A percentile compares a stretch with the other conserved stretches of the same genome.
Conservation (phyloP, 2,329 filamentous ascomycete genomes). For the Zelopaecilomyces penicillatus region DNA sequence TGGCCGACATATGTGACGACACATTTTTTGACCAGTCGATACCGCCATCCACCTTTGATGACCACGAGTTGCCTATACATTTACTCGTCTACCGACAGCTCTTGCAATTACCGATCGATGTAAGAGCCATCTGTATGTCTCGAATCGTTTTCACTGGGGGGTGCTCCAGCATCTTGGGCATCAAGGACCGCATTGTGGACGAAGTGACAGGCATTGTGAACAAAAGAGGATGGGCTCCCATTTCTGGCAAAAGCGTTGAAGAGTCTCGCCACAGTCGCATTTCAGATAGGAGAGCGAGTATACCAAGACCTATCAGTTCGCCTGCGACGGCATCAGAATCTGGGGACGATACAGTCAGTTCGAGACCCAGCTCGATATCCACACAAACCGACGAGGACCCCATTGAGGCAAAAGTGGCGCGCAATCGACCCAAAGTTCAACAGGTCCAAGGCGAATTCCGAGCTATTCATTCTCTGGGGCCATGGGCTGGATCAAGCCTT, state of each 20-base stretch:
- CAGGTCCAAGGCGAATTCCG: conserved; percentile 52
- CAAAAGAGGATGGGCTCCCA: conserved; percentile 65
- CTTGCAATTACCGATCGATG: conserved; percentile 68
- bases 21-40: conserved; percentile 58
- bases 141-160: conserved; percentile 83
- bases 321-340: conserved; percentile 13
- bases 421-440: conserved; percentile 27
- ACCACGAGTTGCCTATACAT: conserved; percentile 75
- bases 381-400: conserved; percentile 20
- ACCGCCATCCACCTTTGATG: conserved; percentile 58
- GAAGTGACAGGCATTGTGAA: conserved; percentile 63
- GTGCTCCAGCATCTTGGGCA: conserved; percentile 66
- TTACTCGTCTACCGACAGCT: conserved; percentile 69
- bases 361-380: conserved; percentile 16
- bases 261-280: conserved; percentile 33
- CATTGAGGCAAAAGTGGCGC: conserved; percentile 28
- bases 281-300: conserved; percentile 15
- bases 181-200: conserved; percentile 67
- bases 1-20: conserved; percentile 68
- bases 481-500: conserved; percentile 68
- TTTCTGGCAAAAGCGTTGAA: conserved; percentile 61
- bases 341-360: conserved; percentile 15
- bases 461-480: conserved; percentile 59
- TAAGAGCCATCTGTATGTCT: conserved; percentile 77
- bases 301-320: conserved; percentile 12